phyloP scores from a whole-genome alignment of 2,329 filamentous ascomycete genomes.

The Colletotrichum paranaense region DNA sequence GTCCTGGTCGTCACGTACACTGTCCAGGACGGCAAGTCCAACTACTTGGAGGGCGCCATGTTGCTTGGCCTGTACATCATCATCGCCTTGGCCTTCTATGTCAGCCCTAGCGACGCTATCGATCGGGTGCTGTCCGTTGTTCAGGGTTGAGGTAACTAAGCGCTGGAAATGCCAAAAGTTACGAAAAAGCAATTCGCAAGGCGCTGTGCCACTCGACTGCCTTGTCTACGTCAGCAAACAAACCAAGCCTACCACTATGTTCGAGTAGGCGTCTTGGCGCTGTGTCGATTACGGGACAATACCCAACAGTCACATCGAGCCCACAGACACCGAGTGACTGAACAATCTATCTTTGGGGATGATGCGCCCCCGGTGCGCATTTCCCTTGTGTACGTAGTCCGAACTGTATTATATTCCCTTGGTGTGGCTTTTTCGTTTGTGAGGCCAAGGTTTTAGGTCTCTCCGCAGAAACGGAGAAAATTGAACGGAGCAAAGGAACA shows the following conservation, averaged over 20 bases:
- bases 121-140: conserved; percentile 46
- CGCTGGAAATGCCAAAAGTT: not conserved
- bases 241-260: not conserved
- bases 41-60: conserved; percentile 87
- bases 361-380: conserved; percentile 18
- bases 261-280: not conserved
- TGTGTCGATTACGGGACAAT: not conserved
- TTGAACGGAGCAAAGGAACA: conserved; percentile 13
- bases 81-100: conserved; percentile 71
- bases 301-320: not conserved
- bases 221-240: not conserved
- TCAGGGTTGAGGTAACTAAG: conserved; percentile 1
- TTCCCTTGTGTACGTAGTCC: conserved; percentile 26
- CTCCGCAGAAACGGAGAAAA: conserved; percentile 20
- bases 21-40: conserved; percentile 84
- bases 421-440: not conserved
- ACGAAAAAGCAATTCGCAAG: not conserved
- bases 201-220: not conserved
- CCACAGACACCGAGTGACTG: not conserved
- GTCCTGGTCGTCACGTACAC: conserved; percentile 81
- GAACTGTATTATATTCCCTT: conserved; percentile 26
- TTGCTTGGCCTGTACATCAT: conserved; percentile 66
- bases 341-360: conserved; percentile 5
- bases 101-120: conserved; percentile 61
- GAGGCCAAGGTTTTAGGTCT: not conserved